Percentiles rank a stretch among this genome's conserved stretches.
phyloP scores from a whole-genome alignment of 495 filamentous ascomycete species.

The Bombardia bombarda region DNA sequence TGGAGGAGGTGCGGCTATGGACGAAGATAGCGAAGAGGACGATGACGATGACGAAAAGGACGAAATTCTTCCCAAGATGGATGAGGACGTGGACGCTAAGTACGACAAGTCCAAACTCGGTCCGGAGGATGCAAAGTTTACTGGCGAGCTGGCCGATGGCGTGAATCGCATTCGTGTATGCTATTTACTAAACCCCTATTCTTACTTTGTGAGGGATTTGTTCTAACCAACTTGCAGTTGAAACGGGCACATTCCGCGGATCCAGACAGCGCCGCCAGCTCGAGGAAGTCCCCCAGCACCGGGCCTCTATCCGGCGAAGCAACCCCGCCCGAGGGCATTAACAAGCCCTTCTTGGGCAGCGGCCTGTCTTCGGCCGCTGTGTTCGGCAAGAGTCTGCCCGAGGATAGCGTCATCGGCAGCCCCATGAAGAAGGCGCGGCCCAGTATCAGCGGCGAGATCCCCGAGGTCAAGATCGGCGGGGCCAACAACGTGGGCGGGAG shows the following conservation, averaged over 20 bases:
- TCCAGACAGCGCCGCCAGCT: slow-evolving; percentile 45
- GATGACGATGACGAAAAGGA: slow-evolving; percentile 69
- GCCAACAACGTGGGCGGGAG: slow-evolving; percentile 29
- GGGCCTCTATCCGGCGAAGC: slow-evolving; percentile 20
- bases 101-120: slow-evolving; percentile 51
- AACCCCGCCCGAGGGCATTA: slow-evolving; percentile 19
- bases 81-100: slow-evolving; percentile 69
- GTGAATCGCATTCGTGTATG: slow-evolving; percentile 87
- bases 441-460: slow-evolving; percentile 45
- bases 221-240: slow-evolving; percentile 49
- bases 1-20: slow-evolving; percentile 34
- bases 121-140: slow-evolving; percentile 70
- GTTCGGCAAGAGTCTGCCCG: slow-evolving; percentile 24
- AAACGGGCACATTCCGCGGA: slow-evolving; percentile 93
- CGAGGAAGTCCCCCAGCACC: slow-evolving; percentile 32
- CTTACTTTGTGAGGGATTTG: background rate
- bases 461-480: no score
- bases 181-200: slow-evolving; percentile 2
- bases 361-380: slow-evolving; percentile 20
- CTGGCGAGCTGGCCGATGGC: slow-evolving; percentile 83
- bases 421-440: slow-evolving; percentile 79
- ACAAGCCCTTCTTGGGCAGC: slow-evolving; percentile 1
- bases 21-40: slow-evolving; percentile 56
- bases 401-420: slow-evolving; percentile 55
- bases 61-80: slow-evolving; percentile 52